Evolutionary conservation across 371 early-diverging fungal species (phyloP).

Genomic region (Catenaria anguillulae): DNA sequence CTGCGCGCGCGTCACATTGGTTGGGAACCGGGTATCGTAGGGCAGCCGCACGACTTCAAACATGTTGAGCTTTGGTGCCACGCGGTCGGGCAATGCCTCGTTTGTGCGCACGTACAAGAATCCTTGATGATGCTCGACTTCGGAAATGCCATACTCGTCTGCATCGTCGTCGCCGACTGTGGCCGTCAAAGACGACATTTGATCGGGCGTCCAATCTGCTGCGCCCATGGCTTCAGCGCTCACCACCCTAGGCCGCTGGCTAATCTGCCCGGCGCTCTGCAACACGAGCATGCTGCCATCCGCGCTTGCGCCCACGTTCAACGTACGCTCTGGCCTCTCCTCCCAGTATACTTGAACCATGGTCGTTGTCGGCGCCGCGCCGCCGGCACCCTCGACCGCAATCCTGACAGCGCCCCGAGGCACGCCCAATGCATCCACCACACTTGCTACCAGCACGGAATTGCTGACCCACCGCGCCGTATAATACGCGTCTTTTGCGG

Average conservation of each 20-base stretch:
- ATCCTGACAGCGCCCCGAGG: conserved; percentile 20
- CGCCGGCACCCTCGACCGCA: conserved; percentile 10
- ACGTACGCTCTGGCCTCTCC: conserved; percentile 10
- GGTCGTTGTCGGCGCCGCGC: not conserved
- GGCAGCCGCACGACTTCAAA: conserved; percentile 22
- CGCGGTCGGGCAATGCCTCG: conserved; percentile 5
- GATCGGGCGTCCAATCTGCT: too few relatives aligned
- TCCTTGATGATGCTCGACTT: conserved; percentile 25
- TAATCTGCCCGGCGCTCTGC: not conserved
- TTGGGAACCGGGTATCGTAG: conserved; percentile 1
- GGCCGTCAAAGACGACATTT: not conserved
- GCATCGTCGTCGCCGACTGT: not conserved
- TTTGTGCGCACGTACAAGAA: conserved; percentile 29
- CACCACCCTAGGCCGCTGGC: not conserved
- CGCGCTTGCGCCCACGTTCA: conserved; percentile 11
- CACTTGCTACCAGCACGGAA: conserved; percentile 25
- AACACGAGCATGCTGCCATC: conserved; percentile 15
- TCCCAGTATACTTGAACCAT: not conserved
- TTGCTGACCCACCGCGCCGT: conserved; percentile 26
- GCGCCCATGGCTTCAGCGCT: too few relatives aligned
- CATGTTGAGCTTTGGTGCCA: conserved; percentile 10
- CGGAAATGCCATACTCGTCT: conserved; percentile 18
- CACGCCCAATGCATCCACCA: conserved; percentile 26
- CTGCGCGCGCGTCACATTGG: not conserved
- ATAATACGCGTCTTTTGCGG: conserved; percentile 13